phyloP scores from a whole-genome alignment of 177 flowering plant species.

The Vitis hybrid region DNA sequence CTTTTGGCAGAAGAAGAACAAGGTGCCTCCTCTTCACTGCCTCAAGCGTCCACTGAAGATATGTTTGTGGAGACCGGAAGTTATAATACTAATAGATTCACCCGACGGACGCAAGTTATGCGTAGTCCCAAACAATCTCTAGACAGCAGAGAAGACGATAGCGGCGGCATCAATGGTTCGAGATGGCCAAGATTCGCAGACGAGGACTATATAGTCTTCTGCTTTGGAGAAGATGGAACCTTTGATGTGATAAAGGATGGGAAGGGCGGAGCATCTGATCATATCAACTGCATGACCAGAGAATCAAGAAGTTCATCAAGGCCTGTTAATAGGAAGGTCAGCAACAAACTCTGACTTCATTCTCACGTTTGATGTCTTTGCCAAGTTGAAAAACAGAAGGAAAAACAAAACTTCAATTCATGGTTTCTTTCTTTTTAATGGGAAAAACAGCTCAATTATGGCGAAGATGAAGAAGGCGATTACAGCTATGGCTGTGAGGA shows the following conservation, averaged over 20 bases:
- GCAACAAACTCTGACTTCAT: background rate
- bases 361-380: background rate
- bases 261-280: slow-evolving; percentile 1
- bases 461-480: slow-evolving; percentile 8
- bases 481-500: slow-evolving; percentile 8
- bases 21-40: background rate
- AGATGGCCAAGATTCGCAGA: slow-evolving; percentile 21
- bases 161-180: background rate
- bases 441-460: slow-evolving; percentile 26
- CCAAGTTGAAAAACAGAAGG: background rate
- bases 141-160: background rate
- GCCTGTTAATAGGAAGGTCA: slow-evolving; percentile 28
- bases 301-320: background rate
- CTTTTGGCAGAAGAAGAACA: slow-evolving; percentile 11
- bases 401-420: background rate
- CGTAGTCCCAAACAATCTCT: background rate
- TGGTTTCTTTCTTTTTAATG: background rate
- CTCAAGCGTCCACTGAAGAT: slow-evolving; percentile 8
- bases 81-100: background rate
- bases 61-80: slow-evolving; percentile 4
- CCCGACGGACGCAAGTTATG: background rate
- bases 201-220: slow-evolving; percentile 45
- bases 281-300: background rate
- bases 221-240: slow-evolving; percentile 35
- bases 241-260: slow-evolving; percentile 27